Evolutionary conservation across 176 grass and related monocot genomes (phyloP).

Genomic region (Eragrostis nindensis): DNA sequence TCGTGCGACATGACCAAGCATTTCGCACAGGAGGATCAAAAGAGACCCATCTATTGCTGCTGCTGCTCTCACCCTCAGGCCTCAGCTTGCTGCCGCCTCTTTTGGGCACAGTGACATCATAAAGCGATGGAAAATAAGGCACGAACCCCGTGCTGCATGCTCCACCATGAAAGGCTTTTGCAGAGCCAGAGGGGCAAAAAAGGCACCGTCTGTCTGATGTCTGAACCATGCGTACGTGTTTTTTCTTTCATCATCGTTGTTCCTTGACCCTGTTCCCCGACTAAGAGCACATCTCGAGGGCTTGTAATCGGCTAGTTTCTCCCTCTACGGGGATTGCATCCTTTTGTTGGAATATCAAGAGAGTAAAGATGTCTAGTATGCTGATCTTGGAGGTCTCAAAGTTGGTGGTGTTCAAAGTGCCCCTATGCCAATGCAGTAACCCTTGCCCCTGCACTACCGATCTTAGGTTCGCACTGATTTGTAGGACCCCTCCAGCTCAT

Average conservation of each 20-base stretch:
- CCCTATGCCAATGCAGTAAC: neutral
- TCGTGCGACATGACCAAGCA: constrained; percentile 27
- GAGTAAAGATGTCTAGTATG: too few relatives aligned
- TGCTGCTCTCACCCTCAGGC: neutral
- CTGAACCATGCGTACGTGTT: constrained; percentile 24
- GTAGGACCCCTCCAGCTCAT: constrained; percentile 32
- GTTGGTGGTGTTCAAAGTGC: neutral
- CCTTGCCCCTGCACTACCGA: constrained; percentile 17
- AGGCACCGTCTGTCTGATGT: neutral
- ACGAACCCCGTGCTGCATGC: neutral
- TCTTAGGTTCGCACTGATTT: constrained; percentile 27
- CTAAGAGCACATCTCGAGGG: neutral
- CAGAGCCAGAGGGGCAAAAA: neutral
- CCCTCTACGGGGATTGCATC: neutral
- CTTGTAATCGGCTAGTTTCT: neutral
- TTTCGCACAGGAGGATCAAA: constrained; percentile 2
- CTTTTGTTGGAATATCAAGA: too few relatives aligned
- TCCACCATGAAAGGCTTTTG: neutral
- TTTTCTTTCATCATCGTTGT: neutral
- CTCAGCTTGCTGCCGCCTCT: constrained; percentile 13
- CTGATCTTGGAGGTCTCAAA: neutral
- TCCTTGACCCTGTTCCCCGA: neutral
- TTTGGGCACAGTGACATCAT: constrained; percentile 29
- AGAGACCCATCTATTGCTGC: constrained; percentile 29
- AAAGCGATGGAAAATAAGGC: constrained; percentile 16